Evolutionary conservation across 257 asterid genomes (phyloP), one percentile per base, ranked within the genome.

Genomic region (Capsicum baccatum): DNA sequence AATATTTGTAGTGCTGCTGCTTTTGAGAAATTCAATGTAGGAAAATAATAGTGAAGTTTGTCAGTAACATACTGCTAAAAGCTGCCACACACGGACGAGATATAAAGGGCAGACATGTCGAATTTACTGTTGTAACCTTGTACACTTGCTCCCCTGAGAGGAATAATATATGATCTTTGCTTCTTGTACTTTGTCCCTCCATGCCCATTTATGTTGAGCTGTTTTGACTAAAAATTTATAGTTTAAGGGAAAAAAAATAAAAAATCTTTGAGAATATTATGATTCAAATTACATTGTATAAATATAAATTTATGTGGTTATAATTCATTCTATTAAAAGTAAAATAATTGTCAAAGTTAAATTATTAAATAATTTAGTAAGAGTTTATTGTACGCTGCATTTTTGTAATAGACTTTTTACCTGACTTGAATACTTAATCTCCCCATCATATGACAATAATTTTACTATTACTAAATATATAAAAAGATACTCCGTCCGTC

Each of bases 61-160:
- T 86, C 81, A 26, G 55, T 68, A 71, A 84, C 80, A 88, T 83
- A 39, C 85, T 85, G 81, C 50, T 83, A 88, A 84, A 89, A 70
- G 91, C 84, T 88, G 89, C 83, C 85, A 74, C 91, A 55, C 73
- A 68, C 42, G 81, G 88, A 88, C 90, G 86, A 86, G 67, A 55
- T 68, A 86, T 82, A 81, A 63, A 50, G 79, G 2, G 79, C 1
- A 8, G 1, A 0, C 39, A 8, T 1, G 12, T 66, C n/a, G 1
- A n/a, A 86, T 67, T 84, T 79, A 87, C 91, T 17, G 2, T 0
- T 59, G 13, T 81, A n/a, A 0, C 90, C 93, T 86, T 58, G 6
- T 0, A 26, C 17, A 35, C 15, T 81, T 17, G 85, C 68, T 64
- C 56, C 55, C 26, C 9, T 26, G 2, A 26, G 33, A 26, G 33